Base-by-base conservation (phyloP, 805 yeast species). In the Metschnikowia similis region DNA sequence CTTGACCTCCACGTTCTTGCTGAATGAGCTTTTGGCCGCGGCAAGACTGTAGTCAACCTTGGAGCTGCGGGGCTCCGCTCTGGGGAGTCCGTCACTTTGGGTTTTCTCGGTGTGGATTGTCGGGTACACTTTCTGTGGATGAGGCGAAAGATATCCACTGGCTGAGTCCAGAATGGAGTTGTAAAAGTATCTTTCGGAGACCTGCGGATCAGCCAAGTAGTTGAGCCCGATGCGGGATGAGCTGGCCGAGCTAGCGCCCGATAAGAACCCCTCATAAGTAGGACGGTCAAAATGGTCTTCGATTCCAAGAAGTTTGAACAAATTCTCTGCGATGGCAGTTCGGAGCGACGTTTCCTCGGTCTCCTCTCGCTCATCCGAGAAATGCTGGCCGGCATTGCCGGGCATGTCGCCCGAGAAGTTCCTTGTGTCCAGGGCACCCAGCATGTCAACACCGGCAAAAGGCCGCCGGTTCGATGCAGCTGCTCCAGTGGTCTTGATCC, bases 301-400 rank as follows among this genome's bases (percentile, higher is more conserved):
- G 9, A 89, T 74, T 0, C 96, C 96, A 32, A 89, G 69, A 31
- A 81, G 69, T 46, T 75, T 75, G 61, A 89, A 84, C 38, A 90
- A 77, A 27, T 83, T 84, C 56, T 87, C 96, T 5, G 84, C 77
- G 1, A 90, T 65, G 0, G 92, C 88, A 17, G 76, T 70, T 48
- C 86, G 70, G 27, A 85, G 65, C 0, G 86, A 75, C 0, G 81
- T 72, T 43, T 86, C 92, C 57, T 87, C 90, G 0, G 86, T 81
- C 56, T 85, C 92, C 51, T 85, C 89, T 31, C 64, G 55, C 35
- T 81, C 84, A 30, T 76, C 81, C 5, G 84, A 75, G 54, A 83
- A 80, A 10, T 71, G 62, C 48, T 50, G 35, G 36, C 46, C 52
- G 1, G 41, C 26, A 17, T 41, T 38, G 26, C 17, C 30, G 8